Percentiles rank a stretch among this genome's conserved stretches.
Evolutionary conservation across 352 stramenopile genomes (phyloP).

Genomic region (Pythium angustatum): DNA sequence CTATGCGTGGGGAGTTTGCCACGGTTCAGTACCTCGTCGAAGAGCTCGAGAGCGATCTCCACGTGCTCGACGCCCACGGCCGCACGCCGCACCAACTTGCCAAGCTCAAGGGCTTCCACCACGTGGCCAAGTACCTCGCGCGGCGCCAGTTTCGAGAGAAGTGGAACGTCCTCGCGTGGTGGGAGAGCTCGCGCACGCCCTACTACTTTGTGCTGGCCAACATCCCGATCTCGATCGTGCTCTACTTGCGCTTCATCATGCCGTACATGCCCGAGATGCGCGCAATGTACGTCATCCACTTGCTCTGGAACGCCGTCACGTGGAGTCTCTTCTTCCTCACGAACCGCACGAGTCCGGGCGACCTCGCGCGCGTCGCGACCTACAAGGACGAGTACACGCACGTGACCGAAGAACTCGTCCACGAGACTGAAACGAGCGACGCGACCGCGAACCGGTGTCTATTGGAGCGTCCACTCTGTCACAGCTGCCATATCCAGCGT

Average conservation of each 20-base stretch:
- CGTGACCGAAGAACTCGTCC: conserved; percentile 55
- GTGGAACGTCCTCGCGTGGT: conserved; percentile 74
- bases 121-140: conserved; percentile 58
- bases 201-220: conserved; percentile 76
- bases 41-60: conserved; percentile 67
- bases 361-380: conserved; percentile 38
- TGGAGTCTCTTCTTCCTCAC: conserved; percentile 72
- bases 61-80: conserved; percentile 48
- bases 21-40: conserved; percentile 83
- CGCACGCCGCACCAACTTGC: conserved; percentile 67
- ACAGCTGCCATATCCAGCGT: conserved; percentile 81
- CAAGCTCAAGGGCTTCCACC: conserved; percentile 51
- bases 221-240: conserved; percentile 34
- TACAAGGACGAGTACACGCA: conserved; percentile 54
- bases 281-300: conserved; percentile 61
- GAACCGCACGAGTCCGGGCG: conserved; percentile 55
- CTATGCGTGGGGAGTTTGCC: conserved; percentile 67
- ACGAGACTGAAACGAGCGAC: conserved; percentile 19
- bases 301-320: conserved; percentile 57
- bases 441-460: conserved; percentile 11
- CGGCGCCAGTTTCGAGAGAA: conserved; percentile 35
- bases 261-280: conserved; percentile 54
- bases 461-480: conserved; percentile 75
- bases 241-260: conserved; percentile 60
- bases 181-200: conserved; percentile 55